Evolutionary conservation across 495 filamentous ascomycete species (phyloP).

Genomic region (Astrothelium subdiscretum): DNA sequence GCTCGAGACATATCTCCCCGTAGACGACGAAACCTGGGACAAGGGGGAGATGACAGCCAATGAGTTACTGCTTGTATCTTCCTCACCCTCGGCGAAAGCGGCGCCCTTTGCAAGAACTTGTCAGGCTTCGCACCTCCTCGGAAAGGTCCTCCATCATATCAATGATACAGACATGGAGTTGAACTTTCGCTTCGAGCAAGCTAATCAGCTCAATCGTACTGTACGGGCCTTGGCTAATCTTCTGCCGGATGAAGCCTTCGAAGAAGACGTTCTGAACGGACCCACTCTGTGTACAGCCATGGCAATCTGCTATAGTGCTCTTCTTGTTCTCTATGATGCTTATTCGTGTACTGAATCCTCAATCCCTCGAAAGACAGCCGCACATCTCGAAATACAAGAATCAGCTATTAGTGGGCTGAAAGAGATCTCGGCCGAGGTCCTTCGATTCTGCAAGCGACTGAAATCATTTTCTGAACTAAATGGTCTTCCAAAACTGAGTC

Average conservation of each 20-base stretch:
- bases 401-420: constrained; percentile 22
- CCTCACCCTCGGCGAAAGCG: constrained; percentile 2
- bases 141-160: constrained; percentile 11
- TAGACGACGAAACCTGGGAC: constrained; percentile 36
- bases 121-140: constrained; percentile 14
- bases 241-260: constrained; percentile 8
- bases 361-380: constrained; percentile 10
- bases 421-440: constrained; percentile 14
- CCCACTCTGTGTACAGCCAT: constrained; percentile 9
- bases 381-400: constrained; percentile 7
- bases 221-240: constrained; percentile 9
- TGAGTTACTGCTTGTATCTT: constrained; percentile 8
- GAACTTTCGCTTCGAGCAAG: constrained; percentile 13
- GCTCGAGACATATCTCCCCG: constrained; percentile 30
- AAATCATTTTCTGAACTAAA: constrained; percentile 6
- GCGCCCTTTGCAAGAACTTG: constrained; percentile 15
- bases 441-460: constrained; percentile 12
- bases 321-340: constrained; percentile 10
- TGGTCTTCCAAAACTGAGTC: constrained; percentile 19
- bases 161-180: constrained; percentile 9
- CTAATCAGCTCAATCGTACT: constrained; percentile 12
- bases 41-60: constrained; percentile 14
- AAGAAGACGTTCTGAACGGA: neutral
- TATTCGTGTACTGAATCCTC: constrained; percentile 13
- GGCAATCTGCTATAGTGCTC: constrained; percentile 10